phyloP scores from a whole-genome alignment of 2,329 filamentous ascomycete genomes.

The Fusarium pininemorale region DNA sequence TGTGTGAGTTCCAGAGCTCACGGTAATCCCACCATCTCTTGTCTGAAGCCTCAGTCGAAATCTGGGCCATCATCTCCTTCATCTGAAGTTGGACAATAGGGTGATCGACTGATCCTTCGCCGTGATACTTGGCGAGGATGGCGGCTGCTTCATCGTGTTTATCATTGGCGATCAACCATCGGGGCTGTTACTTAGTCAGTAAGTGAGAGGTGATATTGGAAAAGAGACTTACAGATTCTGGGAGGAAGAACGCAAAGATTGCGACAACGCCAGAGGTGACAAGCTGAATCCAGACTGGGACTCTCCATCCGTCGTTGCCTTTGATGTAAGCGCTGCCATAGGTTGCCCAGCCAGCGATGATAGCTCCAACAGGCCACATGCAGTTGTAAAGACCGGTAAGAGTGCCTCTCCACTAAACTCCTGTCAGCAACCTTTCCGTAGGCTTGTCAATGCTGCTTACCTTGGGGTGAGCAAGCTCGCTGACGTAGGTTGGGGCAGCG shows the following conservation, averaged over 20 bases:
- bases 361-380: conserved; percentile 53
- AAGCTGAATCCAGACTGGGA: conserved; percentile 52
- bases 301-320: conserved; percentile 47
- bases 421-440: neutral
- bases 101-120: conserved; percentile 44
- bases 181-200: conserved; percentile 36
- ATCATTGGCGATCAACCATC: conserved; percentile 53
- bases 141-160: conserved; percentile 47
- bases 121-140: conserved; percentile 50
- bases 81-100: conserved; percentile 53
- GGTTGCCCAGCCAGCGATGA: conserved; percentile 63
- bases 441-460: neutral
- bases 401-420: conserved; percentile 54
- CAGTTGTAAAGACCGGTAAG: conserved; percentile 54
- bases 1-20: conserved; percentile 59
- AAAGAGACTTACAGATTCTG: conserved; percentile 45
- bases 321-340: conserved; percentile 57
- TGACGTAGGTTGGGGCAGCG: conserved; percentile 52
- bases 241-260: conserved; percentile 48
- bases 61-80: conserved; percentile 51
- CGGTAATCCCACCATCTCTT: conserved; percentile 65
- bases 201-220: fast-evolving
- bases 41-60: conserved; percentile 55
- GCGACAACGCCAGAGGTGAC: conserved; percentile 50
- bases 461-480: conserved; percentile 62